Evolutionary conservation across 2,329 filamentous ascomycete genomes (phyloP), one percentile per base, ranked within the genome.

Genomic region (Fusarium sublunatum): DNA sequence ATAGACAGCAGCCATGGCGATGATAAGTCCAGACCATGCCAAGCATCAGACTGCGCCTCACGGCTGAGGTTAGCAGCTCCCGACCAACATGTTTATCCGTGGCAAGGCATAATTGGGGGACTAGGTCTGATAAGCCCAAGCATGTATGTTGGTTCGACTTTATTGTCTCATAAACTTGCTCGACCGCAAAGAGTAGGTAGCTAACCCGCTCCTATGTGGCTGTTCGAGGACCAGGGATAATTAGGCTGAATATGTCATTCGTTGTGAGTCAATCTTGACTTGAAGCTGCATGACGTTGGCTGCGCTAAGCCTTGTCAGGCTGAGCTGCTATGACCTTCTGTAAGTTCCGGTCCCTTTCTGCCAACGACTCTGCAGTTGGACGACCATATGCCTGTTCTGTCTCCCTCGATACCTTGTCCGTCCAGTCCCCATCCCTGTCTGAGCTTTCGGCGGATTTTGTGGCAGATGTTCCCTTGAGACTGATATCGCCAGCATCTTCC

Each of bases 281-380:
- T 19, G 19, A 22, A 11, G 13, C 7, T 35, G 8, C 8, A 35
- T 7, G 32, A 9, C 6, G 11, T 42, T 25, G 25, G 8, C 7
- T 3, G 6, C n/a, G 13, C 25, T 60, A 49, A 12, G 29, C 19
- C 15, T 41, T 10, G 4, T 36, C n/a, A 10, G 64, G 64, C 40
- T 66, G 64, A 31, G 59, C 51, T 26, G 34, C 32, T 26, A 67
- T 56, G 8, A 67, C 4, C 4, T 35, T 64, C n/a, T 58, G 64
- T 11, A 67, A 36, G 13, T 64, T 55, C 2, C 11, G 36, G 40
- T 67, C 64, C 4, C 64, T 58, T 10, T 41, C 25, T 24, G 64
- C 51, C n/a, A 67, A 8, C 0, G 55, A 44, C 2, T 57, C 48
- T 0, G 45, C 41, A 1, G 47, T 67, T 1, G 64, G 64, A 1